Base-by-base conservation (phyloP, 1,284 basidiomycete species). In the Prillingera fragicola region DNA sequence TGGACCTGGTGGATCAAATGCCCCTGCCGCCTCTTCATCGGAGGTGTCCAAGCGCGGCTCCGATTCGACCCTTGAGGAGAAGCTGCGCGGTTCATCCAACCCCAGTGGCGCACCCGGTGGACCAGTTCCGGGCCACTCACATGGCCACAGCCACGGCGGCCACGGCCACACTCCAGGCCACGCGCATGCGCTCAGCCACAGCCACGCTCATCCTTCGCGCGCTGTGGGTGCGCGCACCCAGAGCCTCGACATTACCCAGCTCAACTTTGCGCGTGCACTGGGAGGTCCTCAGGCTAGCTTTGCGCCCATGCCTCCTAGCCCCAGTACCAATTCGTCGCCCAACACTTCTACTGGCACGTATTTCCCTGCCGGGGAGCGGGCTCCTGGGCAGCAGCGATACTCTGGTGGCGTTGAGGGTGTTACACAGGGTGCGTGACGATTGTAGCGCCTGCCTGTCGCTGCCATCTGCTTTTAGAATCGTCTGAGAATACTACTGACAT, bases 61-160 rank as follows among this genome's bases (percentile, higher is more conserved):
- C 0, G 88, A 92, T 69, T 85, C 87, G 9, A 74, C 87, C 26
- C 75, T 90, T n/a, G 87, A 89, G 59, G 80, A 87, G 31, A 88
- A 89, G 66, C 66, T 91, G 28, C 85, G 84, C 67, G 83, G 23
- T 8, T 31, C 29, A 8, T n/a, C n/a, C n/a, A n/a, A n/a, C n/a
- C n/a, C n/a, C n/a, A n/a, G n/a, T n/a, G n/a, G n/a, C n/a, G n/a
- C n/a, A n/a, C n/a, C n/a, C n/a, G n/a, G n/a, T n/a, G n/a, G n/a
- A n/a, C n/a, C n/a, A n/a, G 41, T 84, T 84, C 32, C 26, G 9
- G 35, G 42, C 28, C 42, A 43, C 42, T 12, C 32, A 21, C 43
- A 45, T 33, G 36, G 28, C 25, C 35, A 38, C 53, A 5, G 45
- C 50, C 15, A 50, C 45, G 7, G 45, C 40, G 21, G 35, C 4